phyloP scores from a whole-genome alignment of 768 basidiomycete species.

The Hypsizygus marmoreus region DNA sequence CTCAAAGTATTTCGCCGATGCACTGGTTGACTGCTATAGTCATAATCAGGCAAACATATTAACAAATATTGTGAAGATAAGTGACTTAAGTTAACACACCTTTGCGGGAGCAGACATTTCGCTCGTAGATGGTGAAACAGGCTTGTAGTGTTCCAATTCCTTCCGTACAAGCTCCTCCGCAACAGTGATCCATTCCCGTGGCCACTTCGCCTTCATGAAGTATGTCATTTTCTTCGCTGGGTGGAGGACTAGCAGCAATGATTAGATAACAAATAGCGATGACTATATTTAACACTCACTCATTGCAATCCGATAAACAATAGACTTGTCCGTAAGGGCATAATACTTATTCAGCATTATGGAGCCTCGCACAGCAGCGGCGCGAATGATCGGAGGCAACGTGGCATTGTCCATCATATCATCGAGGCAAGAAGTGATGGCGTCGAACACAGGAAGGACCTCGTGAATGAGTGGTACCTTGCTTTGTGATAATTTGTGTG shows the following conservation, averaged over 20 bases:
- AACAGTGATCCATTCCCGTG: conserved; percentile 18
- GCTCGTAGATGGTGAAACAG: neutral
- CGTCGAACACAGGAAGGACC: conserved; percentile 24
- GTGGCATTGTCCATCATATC: conserved; percentile 5
- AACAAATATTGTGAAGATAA: neutral
- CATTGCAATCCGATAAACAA: conserved; percentile 17
- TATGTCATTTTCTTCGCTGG: conserved; percentile 20
- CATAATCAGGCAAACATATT: neutral
- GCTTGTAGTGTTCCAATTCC: conserved; percentile 1
- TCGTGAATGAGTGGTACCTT: conserved; percentile 19
- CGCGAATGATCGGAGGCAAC: neutral
- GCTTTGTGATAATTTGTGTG: conserved; percentile 13
- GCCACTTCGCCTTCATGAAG: conserved; percentile 19
- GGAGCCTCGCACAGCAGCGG: neutral
- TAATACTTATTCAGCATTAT: conserved; percentile 19
- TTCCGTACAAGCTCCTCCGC: conserved; percentile 7
- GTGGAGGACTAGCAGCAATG: conserved; percentile 20
- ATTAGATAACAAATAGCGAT: neutral
- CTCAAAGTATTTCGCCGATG: no score
- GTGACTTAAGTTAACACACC: neutral
- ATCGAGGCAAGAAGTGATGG: conserved; percentile 16
- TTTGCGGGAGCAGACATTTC: neutral
- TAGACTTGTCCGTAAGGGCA: conserved; percentile 11
- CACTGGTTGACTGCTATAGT: neutral
- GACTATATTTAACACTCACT: conserved; percentile 6